A percentile compares a stretch with the other conserved stretches of the same genome.
Conservation (phyloP, 176 grass and related monocot species). For the Oryza coarctata region DNA sequence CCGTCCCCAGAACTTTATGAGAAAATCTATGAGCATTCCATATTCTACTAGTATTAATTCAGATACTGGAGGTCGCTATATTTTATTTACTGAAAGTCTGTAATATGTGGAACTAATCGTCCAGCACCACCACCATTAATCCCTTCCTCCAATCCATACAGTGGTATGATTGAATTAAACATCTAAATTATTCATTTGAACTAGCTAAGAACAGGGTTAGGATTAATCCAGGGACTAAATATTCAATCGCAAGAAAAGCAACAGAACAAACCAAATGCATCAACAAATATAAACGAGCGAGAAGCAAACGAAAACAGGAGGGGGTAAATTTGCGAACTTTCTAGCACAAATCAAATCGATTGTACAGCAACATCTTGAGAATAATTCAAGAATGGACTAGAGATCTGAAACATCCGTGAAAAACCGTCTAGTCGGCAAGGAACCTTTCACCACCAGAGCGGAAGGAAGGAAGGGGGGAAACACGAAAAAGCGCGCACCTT, state of each 20-base stretch:
- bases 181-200: not conserved
- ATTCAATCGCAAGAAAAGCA: not conserved
- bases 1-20: constrained; percentile 2
- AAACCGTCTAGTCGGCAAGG: constrained; percentile 6
- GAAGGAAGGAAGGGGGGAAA: not conserved
- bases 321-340: not conserved
- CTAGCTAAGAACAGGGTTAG: not conserved
- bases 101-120: not conserved
- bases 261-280: not conserved
- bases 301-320: not conserved
- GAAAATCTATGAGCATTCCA: not conserved
- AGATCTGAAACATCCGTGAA: constrained; percentile 19
- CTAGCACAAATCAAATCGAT: constrained; percentile 16
- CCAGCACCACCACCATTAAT: not conserved
- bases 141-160: not conserved
- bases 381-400: not conserved
- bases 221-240: not conserved
- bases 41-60: not conserved
- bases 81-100: not conserved
- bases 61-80: constrained; percentile 6
- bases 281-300: not conserved
- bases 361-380: not conserved
- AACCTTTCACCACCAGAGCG: not conserved
- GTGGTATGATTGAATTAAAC: not conserved
- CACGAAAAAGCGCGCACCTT: constrained; percentile 37